Conservation (phyloP, 2,329 filamentous ascomycete species). For the Stagonosporopsis tanaceti region DNA sequence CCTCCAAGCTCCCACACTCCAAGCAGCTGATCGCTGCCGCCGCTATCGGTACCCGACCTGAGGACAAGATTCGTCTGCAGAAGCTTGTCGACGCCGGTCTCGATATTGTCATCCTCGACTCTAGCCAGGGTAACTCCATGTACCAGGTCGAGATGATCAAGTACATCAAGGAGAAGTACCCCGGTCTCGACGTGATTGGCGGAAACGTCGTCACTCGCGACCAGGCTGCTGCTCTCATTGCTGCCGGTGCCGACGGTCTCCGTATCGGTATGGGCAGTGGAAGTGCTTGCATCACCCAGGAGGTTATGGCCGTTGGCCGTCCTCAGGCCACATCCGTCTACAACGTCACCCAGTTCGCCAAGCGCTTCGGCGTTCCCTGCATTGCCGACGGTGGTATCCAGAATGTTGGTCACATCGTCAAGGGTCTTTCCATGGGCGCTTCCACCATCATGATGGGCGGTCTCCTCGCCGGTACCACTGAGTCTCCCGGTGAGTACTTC, state of each 20-base stretch:
- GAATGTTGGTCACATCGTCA: constrained; percentile 98
- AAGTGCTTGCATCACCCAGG: constrained; percentile 97
- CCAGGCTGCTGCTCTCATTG: constrained; percentile 91
- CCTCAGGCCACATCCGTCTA: constrained; percentile 94
- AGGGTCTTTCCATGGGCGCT: constrained; percentile 92
- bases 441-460: constrained; percentile 99
- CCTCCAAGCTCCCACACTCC: constrained; percentile 93
- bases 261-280: constrained; percentile 99
- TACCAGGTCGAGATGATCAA: constrained; percentile 99
- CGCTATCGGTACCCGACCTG: constrained; percentile 91
- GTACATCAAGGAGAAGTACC: constrained; percentile 88
- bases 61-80: constrained; percentile 86
- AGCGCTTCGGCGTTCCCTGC: constrained; percentile 93
- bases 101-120: constrained; percentile 94
- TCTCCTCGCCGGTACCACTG: constrained; percentile 93
- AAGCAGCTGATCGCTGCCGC: constrained; percentile 98
- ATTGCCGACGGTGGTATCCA: constrained; percentile 98
- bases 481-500: constrained; percentile 96
- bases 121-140: constrained; percentile 97
- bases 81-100: constrained; percentile 93
- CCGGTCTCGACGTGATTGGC: constrained; percentile 89
- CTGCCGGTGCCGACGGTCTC: constrained; percentile 92
- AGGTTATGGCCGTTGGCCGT: constrained; percentile 98
- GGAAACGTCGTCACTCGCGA: constrained; percentile 98
- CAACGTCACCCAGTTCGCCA: constrained; percentile 87